phyloP scores from a whole-genome alignment of 176 grass and related monocot genomes.

The bread wheat (Triticum aestivum) region IWGSC_CS_RefSeq_v2.1 NC_057801.1:191042072-191042571 shows the following conservation, averaged over 20 bases:
- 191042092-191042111: neutral
- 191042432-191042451: neutral
- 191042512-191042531: neutral
- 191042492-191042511: neutral
- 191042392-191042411: neutral
- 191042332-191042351: neutral
- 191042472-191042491: neutral
- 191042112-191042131: neutral
- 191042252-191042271: neutral
- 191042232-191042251: neutral
- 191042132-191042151: neutral
- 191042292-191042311: slow-evolving; percentile 9
- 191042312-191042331: slow-evolving; percentile 18
- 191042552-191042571: neutral
- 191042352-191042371: slow-evolving; percentile 30
- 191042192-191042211: neutral
- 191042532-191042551: neutral
- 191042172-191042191: slow-evolving; percentile 29
- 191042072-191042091: neutral
- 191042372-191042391: neutral
- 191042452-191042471: too few species aligned
- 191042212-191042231: neutral
- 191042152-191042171: neutral
- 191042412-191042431: neutral
- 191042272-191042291: slow-evolving; percentile 23